A percentile compares a stretch with the other conserved stretches of the same genome.
Evolutionary conservation across 495 filamentous ascomycete genomes (phyloP).

Genomic region (Podospora appendiculata): DNA sequence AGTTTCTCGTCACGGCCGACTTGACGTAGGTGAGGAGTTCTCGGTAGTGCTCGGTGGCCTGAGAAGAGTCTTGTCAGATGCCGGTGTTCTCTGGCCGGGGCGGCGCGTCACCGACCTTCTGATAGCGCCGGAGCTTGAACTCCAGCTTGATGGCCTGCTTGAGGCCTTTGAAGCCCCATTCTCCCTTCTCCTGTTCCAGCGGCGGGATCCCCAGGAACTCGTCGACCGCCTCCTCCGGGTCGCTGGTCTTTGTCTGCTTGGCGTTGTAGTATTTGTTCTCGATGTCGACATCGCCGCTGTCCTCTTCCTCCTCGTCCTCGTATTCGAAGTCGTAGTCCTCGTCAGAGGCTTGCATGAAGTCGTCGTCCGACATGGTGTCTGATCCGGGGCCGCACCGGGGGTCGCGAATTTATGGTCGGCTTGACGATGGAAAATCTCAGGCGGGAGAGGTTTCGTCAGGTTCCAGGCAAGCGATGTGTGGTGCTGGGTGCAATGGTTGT

Average conservation of each 20-base stretch:
- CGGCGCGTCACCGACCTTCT: conserved; percentile 49
- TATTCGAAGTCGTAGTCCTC: conserved; percentile 98
- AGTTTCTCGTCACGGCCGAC: conserved; percentile 93
- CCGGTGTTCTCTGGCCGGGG: too few relatives aligned
- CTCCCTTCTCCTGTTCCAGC: conserved; percentile 80
- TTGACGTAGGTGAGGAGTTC: conserved; percentile 97
- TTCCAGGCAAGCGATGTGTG: background rate
- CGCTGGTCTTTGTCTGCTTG: conserved; percentile 85
- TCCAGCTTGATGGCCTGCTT: conserved; percentile 98
- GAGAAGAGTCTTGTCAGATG: conserved; percentile 4
- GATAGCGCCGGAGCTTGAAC: conserved; percentile 78
- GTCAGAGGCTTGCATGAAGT: conserved; percentile 97
- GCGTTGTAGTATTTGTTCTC: conserved; percentile 99
- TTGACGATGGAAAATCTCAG: background rate
- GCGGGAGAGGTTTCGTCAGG: background rate
- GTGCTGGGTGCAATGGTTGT: background rate
- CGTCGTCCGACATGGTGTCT: conserved; percentile 82
- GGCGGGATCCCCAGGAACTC: conserved; percentile 85
- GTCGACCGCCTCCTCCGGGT: conserved; percentile 79
- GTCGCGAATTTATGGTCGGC: background rate
- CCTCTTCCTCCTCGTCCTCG: conserved; percentile 82
- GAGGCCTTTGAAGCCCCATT: conserved; percentile 97
- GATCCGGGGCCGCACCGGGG: background rate
- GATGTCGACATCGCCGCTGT: conserved; percentile 82
- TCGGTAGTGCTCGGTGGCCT: conserved; percentile 93